These are phyloP conservation scores for Fusarium sublunatum DNA, from an alignment of 2,329 filamentous ascomycete species.

Conservation along the genomic window DNA sequence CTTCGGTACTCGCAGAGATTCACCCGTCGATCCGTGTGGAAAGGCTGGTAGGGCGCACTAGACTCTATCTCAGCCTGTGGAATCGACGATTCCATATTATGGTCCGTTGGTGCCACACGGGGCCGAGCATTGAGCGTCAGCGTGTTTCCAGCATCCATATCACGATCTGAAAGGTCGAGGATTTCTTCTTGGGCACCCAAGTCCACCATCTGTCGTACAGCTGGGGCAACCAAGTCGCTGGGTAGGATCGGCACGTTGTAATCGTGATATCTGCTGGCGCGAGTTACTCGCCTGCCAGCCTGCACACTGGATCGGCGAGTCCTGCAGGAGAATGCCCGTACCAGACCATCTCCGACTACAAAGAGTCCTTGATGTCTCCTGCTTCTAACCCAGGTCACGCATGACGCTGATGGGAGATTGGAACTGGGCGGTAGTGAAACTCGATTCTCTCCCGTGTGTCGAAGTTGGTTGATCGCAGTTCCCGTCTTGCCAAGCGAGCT, in stretches of 20 bases:
- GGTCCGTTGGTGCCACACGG: slow-evolving; percentile 52
- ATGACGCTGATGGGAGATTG: slow-evolving; percentile 66
- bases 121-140: slow-evolving; percentile 61
- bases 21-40: slow-evolving; percentile 90
- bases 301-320: slow-evolving; percentile 65
- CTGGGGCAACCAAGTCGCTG: slow-evolving; percentile 67
- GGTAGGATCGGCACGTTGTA: slow-evolving; percentile 73
- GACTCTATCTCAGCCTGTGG: slow-evolving; percentile 91
- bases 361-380: slow-evolving; percentile 72
- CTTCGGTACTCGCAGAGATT: slow-evolving; percentile 74
- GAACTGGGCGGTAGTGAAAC: slow-evolving; percentile 72
- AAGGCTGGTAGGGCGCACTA: slow-evolving; percentile 93
- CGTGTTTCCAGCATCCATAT: slow-evolving; percentile 65
- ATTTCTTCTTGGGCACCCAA: slow-evolving; percentile 65
- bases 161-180: slow-evolving; percentile 64
- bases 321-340: slow-evolving; percentile 73
- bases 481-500: slow-evolving; percentile 80
- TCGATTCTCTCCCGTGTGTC: slow-evolving; percentile 80
- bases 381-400: slow-evolving; percentile 73
- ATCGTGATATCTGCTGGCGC: slow-evolving; percentile 71
- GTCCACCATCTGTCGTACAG: slow-evolving; percentile 65
- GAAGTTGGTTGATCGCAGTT: slow-evolving; percentile 74
- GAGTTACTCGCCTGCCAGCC: slow-evolving; percentile 63
- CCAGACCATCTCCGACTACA: slow-evolving; percentile 72
- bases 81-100: slow-evolving; percentile 70